Evolutionary conservation across 2,329 filamentous ascomycete species (phyloP).

Genomic region (Colletotrichum filicis): DNA sequence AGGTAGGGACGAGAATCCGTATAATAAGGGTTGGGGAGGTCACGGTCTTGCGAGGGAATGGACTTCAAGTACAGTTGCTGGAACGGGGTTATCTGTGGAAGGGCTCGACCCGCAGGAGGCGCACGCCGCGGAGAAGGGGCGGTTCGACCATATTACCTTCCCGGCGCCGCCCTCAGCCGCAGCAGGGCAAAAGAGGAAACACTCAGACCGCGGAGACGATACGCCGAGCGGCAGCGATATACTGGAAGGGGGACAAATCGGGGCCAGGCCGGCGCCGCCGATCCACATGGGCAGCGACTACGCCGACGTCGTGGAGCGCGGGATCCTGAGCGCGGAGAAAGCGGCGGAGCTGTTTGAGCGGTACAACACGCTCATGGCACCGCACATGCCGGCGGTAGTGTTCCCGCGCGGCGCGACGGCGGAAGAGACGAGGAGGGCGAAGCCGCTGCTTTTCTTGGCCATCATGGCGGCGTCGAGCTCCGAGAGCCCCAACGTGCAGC

Average conservation of each 20-base stretch:
- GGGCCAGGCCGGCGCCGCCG: constrained; percentile 23
- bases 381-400: constrained; percentile 71
- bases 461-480: constrained; percentile 74
- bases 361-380: constrained; percentile 69
- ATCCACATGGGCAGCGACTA: constrained; percentile 39
- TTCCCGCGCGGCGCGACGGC: constrained; percentile 66
- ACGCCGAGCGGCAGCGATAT: background rate
- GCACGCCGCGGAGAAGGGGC: constrained; percentile 17
- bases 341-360: constrained; percentile 66
- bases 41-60: constrained; percentile 19
- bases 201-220: constrained; percentile 38
- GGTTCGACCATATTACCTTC: background rate
- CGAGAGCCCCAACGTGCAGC: constrained; percentile 66
- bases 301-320: constrained; percentile 67
- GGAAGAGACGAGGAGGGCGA: constrained; percentile 65
- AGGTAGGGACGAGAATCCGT: constrained; percentile 9
- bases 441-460: constrained; percentile 76
- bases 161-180: background rate
- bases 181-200: constrained; percentile 45
- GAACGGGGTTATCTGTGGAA: background rate
- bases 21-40: constrained; percentile 29
- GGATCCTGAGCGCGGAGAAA: constrained; percentile 65
- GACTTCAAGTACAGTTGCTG: background rate
- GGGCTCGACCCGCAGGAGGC: background rate
- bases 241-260: constrained; percentile 6